phyloP scores from a whole-genome alignment of 2,329 filamentous ascomycete genomes.

The Fusarium cicatricum region DNA sequence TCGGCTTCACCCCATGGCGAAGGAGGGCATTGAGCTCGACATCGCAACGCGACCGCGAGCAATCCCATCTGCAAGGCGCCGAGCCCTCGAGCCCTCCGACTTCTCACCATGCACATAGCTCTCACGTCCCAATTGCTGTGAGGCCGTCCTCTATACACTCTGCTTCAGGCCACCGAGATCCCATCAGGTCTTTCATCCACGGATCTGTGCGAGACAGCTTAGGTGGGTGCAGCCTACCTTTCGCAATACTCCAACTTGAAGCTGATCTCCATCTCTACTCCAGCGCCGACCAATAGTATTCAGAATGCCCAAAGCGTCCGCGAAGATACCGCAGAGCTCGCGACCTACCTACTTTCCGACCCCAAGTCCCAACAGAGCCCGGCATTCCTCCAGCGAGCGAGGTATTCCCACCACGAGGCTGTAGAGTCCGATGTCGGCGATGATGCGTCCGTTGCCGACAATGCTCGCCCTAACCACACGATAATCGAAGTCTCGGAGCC shows the following conservation, averaged over 20 bases:
- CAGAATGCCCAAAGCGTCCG: constrained; percentile 82
- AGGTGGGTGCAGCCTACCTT: constrained; percentile 52
- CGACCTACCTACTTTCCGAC: constrained; percentile 80
- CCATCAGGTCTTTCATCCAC: constrained; percentile 76
- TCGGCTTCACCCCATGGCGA: constrained; percentile 60
- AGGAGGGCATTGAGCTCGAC: constrained; percentile 52
- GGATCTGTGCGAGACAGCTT: constrained; percentile 67
- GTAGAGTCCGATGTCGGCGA: constrained; percentile 37
- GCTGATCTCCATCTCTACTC: constrained; percentile 2
- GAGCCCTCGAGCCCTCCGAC: constrained; percentile 42
- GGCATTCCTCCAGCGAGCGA: constrained; percentile 55
- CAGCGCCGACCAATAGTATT: constrained; percentile 69
- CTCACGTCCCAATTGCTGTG: constrained; percentile 31
- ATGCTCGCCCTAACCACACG: constrained; percentile 51
- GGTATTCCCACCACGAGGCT: constrained; percentile 43
- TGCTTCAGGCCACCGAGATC: constrained; percentile 62
- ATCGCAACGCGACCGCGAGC: constrained; percentile 42
- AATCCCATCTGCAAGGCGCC: constrained; percentile 34
- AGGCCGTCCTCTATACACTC: constrained; percentile 53
- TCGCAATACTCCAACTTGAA: background rate
- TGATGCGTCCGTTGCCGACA: constrained; percentile 34
- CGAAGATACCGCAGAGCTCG: constrained; percentile 87
- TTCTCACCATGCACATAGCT: constrained; percentile 20
- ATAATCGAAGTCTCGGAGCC: constrained; percentile 70
- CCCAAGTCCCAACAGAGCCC: constrained; percentile 56